Evolutionary conservation across 805 yeast species (phyloP), one percentile per base, ranked within the genome.

Genomic region (Yamadazyma ubonensis): DNA sequence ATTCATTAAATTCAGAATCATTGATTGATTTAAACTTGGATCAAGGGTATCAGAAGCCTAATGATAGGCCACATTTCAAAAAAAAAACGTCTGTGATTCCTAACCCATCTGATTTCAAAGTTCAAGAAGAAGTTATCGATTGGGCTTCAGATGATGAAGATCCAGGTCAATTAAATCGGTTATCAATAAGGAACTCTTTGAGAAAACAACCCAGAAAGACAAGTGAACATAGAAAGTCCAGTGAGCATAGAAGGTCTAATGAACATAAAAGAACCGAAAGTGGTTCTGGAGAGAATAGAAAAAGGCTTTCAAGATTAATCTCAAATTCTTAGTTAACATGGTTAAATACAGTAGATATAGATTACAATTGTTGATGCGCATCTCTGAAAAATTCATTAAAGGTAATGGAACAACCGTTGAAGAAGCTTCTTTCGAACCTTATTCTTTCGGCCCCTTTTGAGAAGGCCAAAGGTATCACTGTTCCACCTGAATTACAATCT

Each of bases 61-160:
- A 15, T 16, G 45, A 33, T 34, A 29, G 42, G 34, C 67, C 63
- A 3, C 57, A 49, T 34, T 64, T 56, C 48, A 67, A 62, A 42
- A 68, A 65, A 48, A 48, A 63, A 10, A 50, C 63, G 1, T 56
- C 60, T 3, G 17, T 12, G 10, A 47, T 52, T 18, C 60, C 55
- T 35, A 48, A 52, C 12, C 67, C 66, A 3, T 50, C 57, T 7
- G 59, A 50, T 31, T 48, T 67, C 28, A 58, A 50, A 19, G 61
- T 68, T 21, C 65, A 66, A 44, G 73, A 70, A 47, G 71, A 70
- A 43, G 71, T 68, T 3, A 61, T 70, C 41, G 74, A 70, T 47
- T 70, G 67, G 58, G 74, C 68, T 1, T 66, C 72, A 9, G 75
- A 70, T 45, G 73, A 70, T 45, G 75, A 70, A 40, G 63, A 61